Conservation (phyloP, 2,329 filamentous ascomycete genomes). For the Myriosclerotinia curreyana region DNA sequence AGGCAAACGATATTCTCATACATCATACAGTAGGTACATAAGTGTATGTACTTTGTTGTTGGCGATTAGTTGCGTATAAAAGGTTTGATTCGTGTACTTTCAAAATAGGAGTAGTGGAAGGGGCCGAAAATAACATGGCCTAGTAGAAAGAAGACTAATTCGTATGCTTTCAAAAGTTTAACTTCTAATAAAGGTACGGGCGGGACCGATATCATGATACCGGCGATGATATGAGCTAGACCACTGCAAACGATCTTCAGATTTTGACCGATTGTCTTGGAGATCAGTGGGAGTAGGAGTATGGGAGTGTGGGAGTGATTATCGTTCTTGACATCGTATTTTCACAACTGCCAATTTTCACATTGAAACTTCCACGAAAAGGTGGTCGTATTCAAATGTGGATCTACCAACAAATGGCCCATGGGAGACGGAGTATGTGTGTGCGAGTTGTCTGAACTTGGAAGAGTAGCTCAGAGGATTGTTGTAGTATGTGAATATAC, state of each 20-base stretch:
- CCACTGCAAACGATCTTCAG: conserved; percentile 2
- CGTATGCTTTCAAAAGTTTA: no score
- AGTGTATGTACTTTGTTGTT: neutral
- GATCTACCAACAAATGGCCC: neutral
- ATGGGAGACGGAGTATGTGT: neutral
- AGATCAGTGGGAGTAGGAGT: no score
- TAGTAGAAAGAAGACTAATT: neutral
- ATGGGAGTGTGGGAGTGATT: neutral
- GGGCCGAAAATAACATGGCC: neutral
- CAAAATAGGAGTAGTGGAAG: conserved; percentile 7
- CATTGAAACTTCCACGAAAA: neutral
- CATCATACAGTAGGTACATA: no score
- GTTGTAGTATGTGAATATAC: neutral
- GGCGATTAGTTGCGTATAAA: conserved; percentile 1
- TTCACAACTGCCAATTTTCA: neutral
- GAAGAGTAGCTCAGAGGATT: neutral
- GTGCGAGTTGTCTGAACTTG: neutral
- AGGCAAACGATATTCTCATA: neutral
- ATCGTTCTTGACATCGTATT: conserved; percentile 1
- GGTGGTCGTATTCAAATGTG: conserved; percentile 7
- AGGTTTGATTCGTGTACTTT: neutral
- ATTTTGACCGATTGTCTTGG: neutral
- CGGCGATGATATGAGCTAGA: conserved; percentile 6
- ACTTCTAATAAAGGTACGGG: conserved; percentile 3
- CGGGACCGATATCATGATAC: neutral